phyloP scores from a whole-genome alignment of 2,329 filamentous ascomycete genomes.

The Graphilbum ipis-grandicollis region DNA sequence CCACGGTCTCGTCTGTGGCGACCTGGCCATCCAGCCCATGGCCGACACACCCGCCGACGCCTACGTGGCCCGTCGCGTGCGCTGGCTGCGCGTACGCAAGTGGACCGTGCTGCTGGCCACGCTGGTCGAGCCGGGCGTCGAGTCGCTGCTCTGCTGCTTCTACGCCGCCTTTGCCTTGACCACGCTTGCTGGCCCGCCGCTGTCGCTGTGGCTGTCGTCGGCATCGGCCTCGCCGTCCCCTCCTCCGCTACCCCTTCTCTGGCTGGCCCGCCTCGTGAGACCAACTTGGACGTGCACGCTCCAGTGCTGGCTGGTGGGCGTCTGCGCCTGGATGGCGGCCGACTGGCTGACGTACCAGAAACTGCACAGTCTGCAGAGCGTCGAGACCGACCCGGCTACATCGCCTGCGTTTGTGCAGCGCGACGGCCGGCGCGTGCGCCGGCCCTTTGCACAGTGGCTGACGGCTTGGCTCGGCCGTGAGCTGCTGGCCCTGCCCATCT shows the following conservation, averaged over 20 bases:
- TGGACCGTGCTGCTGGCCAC: constrained; percentile 85
- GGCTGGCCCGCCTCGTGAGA: constrained; percentile 28
- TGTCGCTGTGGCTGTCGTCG: constrained; percentile 23
- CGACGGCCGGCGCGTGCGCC: constrained; percentile 26
- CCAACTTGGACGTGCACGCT: constrained; percentile 52
- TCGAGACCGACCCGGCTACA: constrained; percentile 50
- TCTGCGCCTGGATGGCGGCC: constrained; percentile 52
- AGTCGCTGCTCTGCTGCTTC: constrained; percentile 67
- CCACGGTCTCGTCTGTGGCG: constrained; percentile 70
- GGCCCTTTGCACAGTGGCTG: constrained; percentile 55
- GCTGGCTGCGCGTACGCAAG: constrained; percentile 87
- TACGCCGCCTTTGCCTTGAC: constrained; percentile 69
- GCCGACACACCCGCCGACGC: constrained; percentile 59
- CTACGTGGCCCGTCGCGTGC: constrained; percentile 64
- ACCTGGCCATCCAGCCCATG: constrained; percentile 82
- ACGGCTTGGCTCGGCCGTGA: constrained; percentile 76
- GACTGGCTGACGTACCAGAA: constrained; percentile 60
- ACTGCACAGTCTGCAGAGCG: constrained; percentile 54
- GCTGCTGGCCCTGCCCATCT: constrained; percentile 68
- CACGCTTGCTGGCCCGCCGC: constrained; percentile 38
- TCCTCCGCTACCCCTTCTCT: too few species aligned
- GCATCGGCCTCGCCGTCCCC: too few species aligned
- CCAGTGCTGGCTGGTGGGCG: constrained; percentile 46
- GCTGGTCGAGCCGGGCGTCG: constrained; percentile 80
- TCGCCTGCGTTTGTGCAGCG: constrained; percentile 57